Evolutionary conservation across 73 alveolate genomes (phyloP), one percentile per base, ranked within the genome.

Genomic region (Symbiodinium natans): DNA sequence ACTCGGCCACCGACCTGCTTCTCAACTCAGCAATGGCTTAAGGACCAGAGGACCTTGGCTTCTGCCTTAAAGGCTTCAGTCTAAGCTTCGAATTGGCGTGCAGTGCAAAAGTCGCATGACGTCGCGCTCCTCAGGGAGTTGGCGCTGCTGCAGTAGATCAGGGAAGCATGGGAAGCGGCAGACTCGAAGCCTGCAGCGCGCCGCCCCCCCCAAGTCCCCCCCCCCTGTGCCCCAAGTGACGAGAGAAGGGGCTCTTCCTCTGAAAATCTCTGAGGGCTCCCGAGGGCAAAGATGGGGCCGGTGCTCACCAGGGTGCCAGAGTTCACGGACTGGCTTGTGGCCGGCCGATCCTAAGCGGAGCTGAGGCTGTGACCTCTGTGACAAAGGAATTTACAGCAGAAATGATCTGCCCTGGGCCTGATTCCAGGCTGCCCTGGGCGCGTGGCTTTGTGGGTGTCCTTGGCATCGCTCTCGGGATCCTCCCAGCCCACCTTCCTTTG

Each of bases 1-100:
- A 90, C 85, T 90, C 97, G 15, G 97, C 97, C 97, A 90, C 97
- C 1, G 97, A 90, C 97, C 97, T n/a, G n/a, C n/a, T n/a, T n/a
- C n/a, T n/a, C n/a, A n/a, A n/a, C n/a, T n/a, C n/a, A n/a, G n/a
- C n/a, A n/a, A n/a, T n/a, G n/a, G n/a, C n/a, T 90, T 17, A 2
- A 6, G 3, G n/a, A 7, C 82, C 33, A 11, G 82, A 19, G 36
- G 10, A 63, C n/a, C 15, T 25, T 10, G 27, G 71, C 38, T 31
- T 11, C 38, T 68, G 39, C 40, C 41, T 68, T 6, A n/a, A n/a
- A n/a, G n/a, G n/a, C n/a, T n/a, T n/a, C n/a, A n/a, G n/a, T n/a
- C n/a, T n/a, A n/a, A n/a, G n/a, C n/a, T n/a, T n/a, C n/a, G n/a
- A n/a, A n/a, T n/a, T n/a, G n/a, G n/a, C n/a, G n/a, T n/a, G n/a